Conservation (phyloP, 164 flowering plant species). For the Euptelea pleiosperma region DNA sequence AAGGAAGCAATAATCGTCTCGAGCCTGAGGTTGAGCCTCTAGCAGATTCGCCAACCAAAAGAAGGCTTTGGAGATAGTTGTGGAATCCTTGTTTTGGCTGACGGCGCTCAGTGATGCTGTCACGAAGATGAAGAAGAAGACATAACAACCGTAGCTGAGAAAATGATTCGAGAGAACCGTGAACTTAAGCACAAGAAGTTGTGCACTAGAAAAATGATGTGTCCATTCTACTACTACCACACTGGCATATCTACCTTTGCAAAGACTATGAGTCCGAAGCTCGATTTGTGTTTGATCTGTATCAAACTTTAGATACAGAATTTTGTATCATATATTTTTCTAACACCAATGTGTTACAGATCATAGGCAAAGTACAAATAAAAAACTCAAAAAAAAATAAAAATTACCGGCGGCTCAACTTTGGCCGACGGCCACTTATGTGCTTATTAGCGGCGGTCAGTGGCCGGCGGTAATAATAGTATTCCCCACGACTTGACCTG, state of each 20-base stretch:
- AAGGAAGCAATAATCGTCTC: slow-evolving; percentile 30
- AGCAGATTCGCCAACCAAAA: slow-evolving; percentile 17
- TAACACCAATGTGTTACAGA: too few relatives aligned
- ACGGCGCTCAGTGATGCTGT: slow-evolving; percentile 25
- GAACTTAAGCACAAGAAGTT: slow-evolving; percentile 11
- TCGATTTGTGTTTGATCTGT: slow-evolving; percentile 29
- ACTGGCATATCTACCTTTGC: slow-evolving; percentile 38
- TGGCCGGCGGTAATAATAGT: too few relatives aligned
- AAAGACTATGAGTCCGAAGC: slow-evolving; percentile 25
- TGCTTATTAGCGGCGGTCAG: too few relatives aligned
- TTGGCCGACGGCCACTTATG: too few relatives aligned
- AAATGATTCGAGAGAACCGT: slow-evolving; percentile 7
- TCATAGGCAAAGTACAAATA: too few relatives aligned
- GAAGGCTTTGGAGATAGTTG: slow-evolving; percentile 38
- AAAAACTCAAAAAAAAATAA: too few relatives aligned
- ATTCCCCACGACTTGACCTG: too few relatives aligned
- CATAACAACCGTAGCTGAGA: not conserved
- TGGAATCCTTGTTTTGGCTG: not conserved
- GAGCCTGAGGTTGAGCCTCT: slow-evolving; percentile 21
- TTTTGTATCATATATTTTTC: too few relatives aligned
- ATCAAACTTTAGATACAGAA: too few relatives aligned
- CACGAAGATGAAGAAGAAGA: slow-evolving; percentile 4
- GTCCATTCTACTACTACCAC: slow-evolving; percentile 28
- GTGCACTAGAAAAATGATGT: slow-evolving; percentile 26
- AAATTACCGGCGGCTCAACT: too few relatives aligned